A percentile compares a stretch with the other conserved stretches of the same genome.
Conservation (phyloP, 345 rosid genomes). For the Pistacia integerrima region DNA sequence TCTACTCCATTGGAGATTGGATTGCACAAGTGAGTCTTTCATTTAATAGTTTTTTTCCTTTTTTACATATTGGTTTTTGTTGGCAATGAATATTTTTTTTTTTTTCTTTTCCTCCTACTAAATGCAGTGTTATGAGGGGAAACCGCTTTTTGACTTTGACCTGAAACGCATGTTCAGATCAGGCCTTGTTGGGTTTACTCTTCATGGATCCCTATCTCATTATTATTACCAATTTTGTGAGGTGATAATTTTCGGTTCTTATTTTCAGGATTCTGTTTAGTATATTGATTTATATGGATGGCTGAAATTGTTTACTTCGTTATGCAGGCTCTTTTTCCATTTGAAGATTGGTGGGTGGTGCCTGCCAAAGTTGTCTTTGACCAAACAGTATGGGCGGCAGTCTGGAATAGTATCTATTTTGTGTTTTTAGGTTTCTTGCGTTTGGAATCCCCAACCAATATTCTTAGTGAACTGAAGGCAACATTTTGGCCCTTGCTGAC, state of each 20-base stretch:
- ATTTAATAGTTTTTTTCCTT: neutral
- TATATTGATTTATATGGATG: slow-evolving; percentile 5
- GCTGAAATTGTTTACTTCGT: slow-evolving; percentile 26
- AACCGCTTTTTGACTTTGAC: slow-evolving; percentile 76
- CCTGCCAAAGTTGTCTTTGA: slow-evolving; percentile 91
- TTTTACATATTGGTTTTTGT: neutral
- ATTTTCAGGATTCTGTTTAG: neutral
- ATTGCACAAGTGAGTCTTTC: slow-evolving; percentile 75
- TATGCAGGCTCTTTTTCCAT: slow-evolving; percentile 77
- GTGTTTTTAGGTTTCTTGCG: slow-evolving; percentile 70
- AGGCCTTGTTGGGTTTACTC: slow-evolving; percentile 89
- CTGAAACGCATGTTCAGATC: slow-evolving; percentile 70
- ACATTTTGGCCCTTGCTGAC: slow-evolving; percentile 83
- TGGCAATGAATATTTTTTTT: neutral
- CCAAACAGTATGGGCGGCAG: slow-evolving; percentile 83
- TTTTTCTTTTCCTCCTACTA: neutral
- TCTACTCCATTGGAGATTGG: slow-evolving; percentile 90
- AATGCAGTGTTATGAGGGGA: slow-evolving; percentile 86
- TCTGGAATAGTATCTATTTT: slow-evolving; percentile 87
- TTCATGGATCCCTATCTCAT: slow-evolving; percentile 95
- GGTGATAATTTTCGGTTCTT: slow-evolving; percentile 41
- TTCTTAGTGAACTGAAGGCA: slow-evolving; percentile 60
- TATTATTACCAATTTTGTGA: slow-evolving; percentile 89
- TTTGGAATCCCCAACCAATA: slow-evolving; percentile 58
- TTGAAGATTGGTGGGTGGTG: slow-evolving; percentile 87